These are phyloP conservation scores for Ogataea degrootiae DNA, from an alignment of 805 yeast species.

Conservation along the genomic window DNA sequence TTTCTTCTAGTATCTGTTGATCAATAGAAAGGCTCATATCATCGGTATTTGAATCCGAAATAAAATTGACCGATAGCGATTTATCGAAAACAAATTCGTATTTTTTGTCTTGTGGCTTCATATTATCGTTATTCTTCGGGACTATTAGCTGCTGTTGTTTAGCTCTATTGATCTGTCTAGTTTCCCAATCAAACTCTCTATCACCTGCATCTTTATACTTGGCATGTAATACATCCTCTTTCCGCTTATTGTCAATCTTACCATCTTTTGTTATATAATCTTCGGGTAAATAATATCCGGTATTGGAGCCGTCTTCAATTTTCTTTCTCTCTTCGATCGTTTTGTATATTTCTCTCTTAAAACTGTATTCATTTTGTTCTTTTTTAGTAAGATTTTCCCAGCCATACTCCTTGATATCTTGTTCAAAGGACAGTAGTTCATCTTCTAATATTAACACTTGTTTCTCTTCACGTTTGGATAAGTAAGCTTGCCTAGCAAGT, in stretches of 20 bases:
- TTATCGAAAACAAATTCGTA: slow-evolving; percentile 78
- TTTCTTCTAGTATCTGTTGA: slow-evolving; percentile 28
- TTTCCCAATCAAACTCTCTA: slow-evolving; percentile 43
- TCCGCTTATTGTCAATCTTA: slow-evolving; percentile 48
- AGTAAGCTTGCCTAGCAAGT: slow-evolving; percentile 46
- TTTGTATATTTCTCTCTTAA: slow-evolving; percentile 46
- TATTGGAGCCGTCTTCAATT: slow-evolving; percentile 17
- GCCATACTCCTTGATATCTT: slow-evolving; percentile 45
- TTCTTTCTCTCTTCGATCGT: slow-evolving; percentile 38
- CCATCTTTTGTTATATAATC: slow-evolving; percentile 52
- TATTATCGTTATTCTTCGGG: slow-evolving; percentile 7
- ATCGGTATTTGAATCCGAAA: slow-evolving; percentile 35
- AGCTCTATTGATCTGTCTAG: slow-evolving; percentile 40
- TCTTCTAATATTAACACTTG: slow-evolving; percentile 37
- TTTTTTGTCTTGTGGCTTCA: slow-evolving; percentile 31
- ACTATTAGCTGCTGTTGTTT: slow-evolving; percentile 8
- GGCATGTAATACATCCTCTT: slow-evolving; percentile 43
- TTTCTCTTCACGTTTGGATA: slow-evolving; percentile 44
- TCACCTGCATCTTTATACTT: slow-evolving; percentile 18
- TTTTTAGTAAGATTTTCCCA: slow-evolving; percentile 45
- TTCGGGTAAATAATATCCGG: slow-evolving; percentile 48
- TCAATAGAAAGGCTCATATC: slow-evolving; percentile 25
- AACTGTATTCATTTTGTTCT: slow-evolving; percentile 48
- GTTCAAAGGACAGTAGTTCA: slow-evolving; percentile 47
- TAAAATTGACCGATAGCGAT: slow-evolving; percentile 54